phyloP scores from a whole-genome alignment of 495 filamentous ascomycete genomes.

The Immersiella caudata region DNA sequence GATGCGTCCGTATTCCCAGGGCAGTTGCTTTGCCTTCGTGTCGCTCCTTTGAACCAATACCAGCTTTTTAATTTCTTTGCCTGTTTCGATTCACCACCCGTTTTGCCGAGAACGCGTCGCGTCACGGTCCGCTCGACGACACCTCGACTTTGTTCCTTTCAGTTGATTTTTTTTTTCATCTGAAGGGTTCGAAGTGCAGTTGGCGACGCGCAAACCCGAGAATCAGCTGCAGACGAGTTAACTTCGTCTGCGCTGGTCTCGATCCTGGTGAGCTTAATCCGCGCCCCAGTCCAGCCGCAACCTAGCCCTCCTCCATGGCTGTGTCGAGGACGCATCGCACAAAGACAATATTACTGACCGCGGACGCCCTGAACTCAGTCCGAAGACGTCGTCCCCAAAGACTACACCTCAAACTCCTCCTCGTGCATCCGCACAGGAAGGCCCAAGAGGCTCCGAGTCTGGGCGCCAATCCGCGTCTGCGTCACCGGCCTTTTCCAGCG shows the following conservation, averaged over 20 bases:
- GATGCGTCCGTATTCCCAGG: conserved; percentile 34
- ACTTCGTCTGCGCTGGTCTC: conserved; percentile 61
- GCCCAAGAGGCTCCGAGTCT: conserved; percentile 31
- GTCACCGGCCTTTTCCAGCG: conserved; percentile 54
- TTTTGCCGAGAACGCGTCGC: conserved; percentile 44
- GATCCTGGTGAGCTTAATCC: conserved; percentile 45
- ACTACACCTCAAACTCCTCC: conserved; percentile 48
- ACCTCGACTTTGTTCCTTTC: not conserved
- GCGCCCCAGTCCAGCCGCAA: conserved; percentile 7
- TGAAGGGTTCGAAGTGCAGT: conserved; percentile 19
- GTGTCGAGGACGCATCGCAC: not conserved
- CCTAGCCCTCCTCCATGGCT: conserved; percentile 4
- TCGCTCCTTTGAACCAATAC: conserved; percentile 39
- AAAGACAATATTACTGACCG: conserved; percentile 18
- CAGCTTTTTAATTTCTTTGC: conserved; percentile 34
- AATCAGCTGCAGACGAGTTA: conserved; percentile 56
- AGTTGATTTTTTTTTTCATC: conserved; percentile 9
- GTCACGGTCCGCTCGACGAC: conserved; percentile 30
- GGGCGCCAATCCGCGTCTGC: conserved; percentile 35
- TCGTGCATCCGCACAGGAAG: conserved; percentile 57
- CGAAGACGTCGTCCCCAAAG: conserved; percentile 56
- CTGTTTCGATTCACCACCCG: conserved; percentile 29
- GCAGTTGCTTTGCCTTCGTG: conserved; percentile 36
- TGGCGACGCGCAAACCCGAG: conserved; percentile 42
- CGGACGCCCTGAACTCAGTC: conserved; percentile 18